Base-by-base conservation (phyloP, 306 rosid genomes). In the Hippophae rhamnoides region DNA sequence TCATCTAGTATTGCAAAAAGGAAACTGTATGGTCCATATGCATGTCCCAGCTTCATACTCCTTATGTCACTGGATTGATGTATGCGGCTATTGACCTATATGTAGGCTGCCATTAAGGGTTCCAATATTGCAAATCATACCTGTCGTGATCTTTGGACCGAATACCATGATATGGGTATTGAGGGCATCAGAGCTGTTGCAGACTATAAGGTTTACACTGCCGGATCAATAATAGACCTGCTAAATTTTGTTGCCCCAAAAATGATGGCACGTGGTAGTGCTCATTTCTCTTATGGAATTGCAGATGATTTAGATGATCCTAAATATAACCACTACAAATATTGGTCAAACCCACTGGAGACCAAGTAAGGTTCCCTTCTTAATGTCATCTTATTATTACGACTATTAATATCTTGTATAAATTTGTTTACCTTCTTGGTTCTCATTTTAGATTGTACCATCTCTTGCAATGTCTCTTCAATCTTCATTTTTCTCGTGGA, bases 311-410 rank as follows among this genome's bases (percentile, higher is more conserved):
- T 85, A 78, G 94, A 82, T 55, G 94, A 82, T 63, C 90, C 90
- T 38, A 75, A 81, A 65, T 85, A 82, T 58, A 65, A 63, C 45
- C 96, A 85, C 77, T 81, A 78, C 82, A 88, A 75, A 63, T 81
- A 82, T 65, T 88, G 96, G 96, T 88, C 94, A 42, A 88, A 88
- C 66, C 96, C 96, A 9, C 60, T 88, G 86, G 96, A 88, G 77
- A 76, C 87, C 13, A 88, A 84, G 96, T 88, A 55, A 85, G 85
- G 31, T 40, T 59, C 72, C 13, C 13, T 68, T 7, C 56, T 46
- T 49, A 18, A 5, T 13, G 26, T 49, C 1, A 23, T 49, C 14
- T 5, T 23, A 49, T 4, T 14, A 12, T 49, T 49, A 12, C 14
- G 10, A 5, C 0, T 12, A 10, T 48, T 9, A 10, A 2, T 48